Evolutionary conservation across 192 early-diverging fungal species (phyloP).

Genomic region (Coemansia sp.): DNA sequence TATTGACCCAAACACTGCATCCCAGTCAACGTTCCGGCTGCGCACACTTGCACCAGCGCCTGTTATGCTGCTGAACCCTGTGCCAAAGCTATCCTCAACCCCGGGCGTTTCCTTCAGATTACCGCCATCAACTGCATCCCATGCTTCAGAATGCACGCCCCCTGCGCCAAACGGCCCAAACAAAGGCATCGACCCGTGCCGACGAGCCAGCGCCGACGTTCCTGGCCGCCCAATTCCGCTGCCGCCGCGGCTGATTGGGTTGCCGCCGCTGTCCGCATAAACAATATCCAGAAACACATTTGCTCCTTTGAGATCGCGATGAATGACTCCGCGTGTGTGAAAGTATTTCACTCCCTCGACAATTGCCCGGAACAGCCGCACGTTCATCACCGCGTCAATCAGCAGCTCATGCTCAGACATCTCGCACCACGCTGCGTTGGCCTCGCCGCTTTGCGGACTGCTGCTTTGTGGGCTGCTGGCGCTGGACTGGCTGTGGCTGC

Average conservation of each 20-base stretch:
- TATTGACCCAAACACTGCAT: slow-evolving; percentile 40
- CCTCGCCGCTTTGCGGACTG: not conserved
- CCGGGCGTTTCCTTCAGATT: slow-evolving; percentile 37
- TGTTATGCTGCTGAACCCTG: not conserved
- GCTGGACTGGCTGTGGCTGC: slow-evolving; percentile 6
- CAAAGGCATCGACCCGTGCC: not conserved
- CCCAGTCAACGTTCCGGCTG: slow-evolving; percentile 46
- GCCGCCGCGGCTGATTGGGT: slow-evolving; percentile 29
- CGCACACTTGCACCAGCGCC: not conserved
- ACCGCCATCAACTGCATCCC: slow-evolving; percentile 38
- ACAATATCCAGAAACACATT: slow-evolving; percentile 71
- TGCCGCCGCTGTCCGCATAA: slow-evolving; percentile 34
- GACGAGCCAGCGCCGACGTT: slow-evolving; percentile 7
- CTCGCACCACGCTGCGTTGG: not conserved
- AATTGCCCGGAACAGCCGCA: slow-evolving; percentile 69
- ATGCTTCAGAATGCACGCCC: slow-evolving; percentile 28
- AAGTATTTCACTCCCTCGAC: slow-evolving; percentile 68
- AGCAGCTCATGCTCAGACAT: slow-evolving; percentile 29
- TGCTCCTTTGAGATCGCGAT: slow-evolving; percentile 87
- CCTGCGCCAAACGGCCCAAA: not conserved
- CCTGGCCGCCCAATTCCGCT: slow-evolving; percentile 30
- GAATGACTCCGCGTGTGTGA: slow-evolving; percentile 58
- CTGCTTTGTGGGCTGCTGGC: slow-evolving; percentile 1
- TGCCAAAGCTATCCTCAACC: not conserved
- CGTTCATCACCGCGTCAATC: slow-evolving; percentile 57